These are phyloP conservation scores for Phialophora verrucosa DNA, from an alignment of 2,329 filamentous ascomycete genomes.

Conservation along the genomic window DNA sequence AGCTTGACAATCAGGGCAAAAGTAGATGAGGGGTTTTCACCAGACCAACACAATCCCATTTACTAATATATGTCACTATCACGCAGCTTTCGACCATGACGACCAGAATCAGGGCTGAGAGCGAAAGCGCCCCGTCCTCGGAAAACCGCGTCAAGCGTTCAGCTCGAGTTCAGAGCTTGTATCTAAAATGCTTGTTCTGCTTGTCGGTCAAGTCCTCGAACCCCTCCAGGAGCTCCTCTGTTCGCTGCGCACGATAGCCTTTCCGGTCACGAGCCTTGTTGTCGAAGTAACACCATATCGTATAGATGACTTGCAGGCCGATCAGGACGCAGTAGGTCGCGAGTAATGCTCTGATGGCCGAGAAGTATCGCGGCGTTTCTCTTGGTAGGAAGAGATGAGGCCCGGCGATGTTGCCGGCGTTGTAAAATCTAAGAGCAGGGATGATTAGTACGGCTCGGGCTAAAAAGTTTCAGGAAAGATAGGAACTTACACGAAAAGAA, in stretches of 20 bases:
- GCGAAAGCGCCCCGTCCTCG: no score
- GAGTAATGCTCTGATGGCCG: conserved; percentile 52
- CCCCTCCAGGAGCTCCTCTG: conserved; percentile 41
- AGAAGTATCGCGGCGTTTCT: conserved; percentile 54
- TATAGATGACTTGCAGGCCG: conserved; percentile 42
- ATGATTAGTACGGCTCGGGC: background rate
- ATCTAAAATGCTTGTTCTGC: conserved; percentile 46
- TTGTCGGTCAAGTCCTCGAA: conserved; percentile 48
- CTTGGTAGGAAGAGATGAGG: conserved; percentile 55
- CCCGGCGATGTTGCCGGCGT: conserved; percentile 56
- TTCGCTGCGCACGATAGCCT: conserved; percentile 17
- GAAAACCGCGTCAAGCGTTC: background rate
- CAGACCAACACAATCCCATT: background rate
- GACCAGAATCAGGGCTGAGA: background rate
- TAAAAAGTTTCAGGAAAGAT: background rate
- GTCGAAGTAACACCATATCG: conserved; percentile 27
- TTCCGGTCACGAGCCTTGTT: conserved; percentile 27
- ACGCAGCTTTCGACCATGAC: background rate
- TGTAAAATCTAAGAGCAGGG: conserved; percentile 48
- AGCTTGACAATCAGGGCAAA: no score
- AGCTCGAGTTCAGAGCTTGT: conserved; percentile 41
- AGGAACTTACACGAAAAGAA: conserved; percentile 50
- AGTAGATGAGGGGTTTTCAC: no score
- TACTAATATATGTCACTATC: background rate
- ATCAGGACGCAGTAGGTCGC: conserved; percentile 54